Base-by-base conservation (phyloP, 192 early-diverging fungal species). In the Linnemannia hyalina region DNA sequence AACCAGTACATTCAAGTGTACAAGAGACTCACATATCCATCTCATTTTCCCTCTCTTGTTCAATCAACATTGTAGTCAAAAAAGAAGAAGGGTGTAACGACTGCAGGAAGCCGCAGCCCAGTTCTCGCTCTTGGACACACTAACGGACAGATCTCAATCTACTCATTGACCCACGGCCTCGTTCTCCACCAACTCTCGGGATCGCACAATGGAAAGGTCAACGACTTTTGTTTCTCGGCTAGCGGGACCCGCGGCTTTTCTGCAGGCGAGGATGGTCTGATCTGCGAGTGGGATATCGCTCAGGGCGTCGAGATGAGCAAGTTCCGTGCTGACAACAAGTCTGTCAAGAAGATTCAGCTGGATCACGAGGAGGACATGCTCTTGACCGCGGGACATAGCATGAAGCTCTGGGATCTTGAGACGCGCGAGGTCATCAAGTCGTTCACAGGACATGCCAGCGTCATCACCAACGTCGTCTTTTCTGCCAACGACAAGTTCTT, bases 261-360 rank as follows among this genome's bases (percentile, higher is more conserved):
- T 6, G 81, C 91, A 38, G 80, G 89, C 55, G 89, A 93, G 72
- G 91, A 92, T 70, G 78, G 85, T 44, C 55, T 83, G 44, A 87
- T 93, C 65, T 87, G 89, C 38, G 92, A 91, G 69, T 93, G 92
- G 92, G 85, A 92, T 75, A 85, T 93, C 68, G 83, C 81, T 63
- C 89, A 92, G 47, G 89, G 85, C 49, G 73, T 69, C 29, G 87
- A 87, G 46, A 89, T 86, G 78, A 91, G 89, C 57, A 92, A 92
- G 49, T 90, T 90, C 87, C 90, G 91, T n/a, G 83, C 89, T 38
- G 92, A 90, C 65, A 74, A 82, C 29, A 90, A 92, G 68, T 80
- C 82, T 20, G 83, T 90, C 35, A 90, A 87, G 42, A 90, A 87
- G 73, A 73, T 93, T 35, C 80, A 84, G 29, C 76, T 93, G 18